Base-by-base conservation (phyloP, 306 rosid species). In the Acacia melanoxylon region DNA sequence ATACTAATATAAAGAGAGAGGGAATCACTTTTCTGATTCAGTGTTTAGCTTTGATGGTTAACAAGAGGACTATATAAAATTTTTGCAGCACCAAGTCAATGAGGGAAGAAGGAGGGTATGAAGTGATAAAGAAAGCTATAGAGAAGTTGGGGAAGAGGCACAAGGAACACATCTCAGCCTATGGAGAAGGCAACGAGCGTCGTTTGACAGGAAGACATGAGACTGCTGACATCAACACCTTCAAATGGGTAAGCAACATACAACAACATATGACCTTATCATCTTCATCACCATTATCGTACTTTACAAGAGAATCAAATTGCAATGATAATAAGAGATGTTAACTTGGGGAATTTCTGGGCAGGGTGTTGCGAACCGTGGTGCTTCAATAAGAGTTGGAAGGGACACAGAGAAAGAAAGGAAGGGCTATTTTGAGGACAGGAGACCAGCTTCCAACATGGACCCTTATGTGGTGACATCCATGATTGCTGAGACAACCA, bases 361-460 rank as follows among this genome's bases (percentile, higher is more conserved):
- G 72, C 74, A 95, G 98, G 99, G 99, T 24, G 99, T 95, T 27
- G 99, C 99, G 3, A 90, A 95, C 84, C 99, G 99, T 22, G 99
- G 98, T 27, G 99, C 99, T 68, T 95, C 99, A 1, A 54, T 95
- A 76, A 91, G 99, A 61, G 98, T 95, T 78, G 99, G 99, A 6
- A 87, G 99, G 68, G 98, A 95, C 89, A 95, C 99, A n/a, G 98
- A 95, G 86, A 86, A 89, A 85, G 96, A 6, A 56, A 97, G 99
- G 29, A 95, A 93, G 68, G 99, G 99, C 35, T 95, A 95, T 27
- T 95, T 95, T 49, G 99, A 95, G 85, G 99, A 95, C 76, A 83
- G 98, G 75, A 91, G 99, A 88, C 99, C 99, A 0, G 94, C 99
- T 17, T 95, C 99, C 11, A 95, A 95, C 97, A 95, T 95, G 99